Evolutionary conservation across 2,329 filamentous ascomycete genomes (phyloP).

Genomic region (Cucurbitaria berberidis): DNA sequence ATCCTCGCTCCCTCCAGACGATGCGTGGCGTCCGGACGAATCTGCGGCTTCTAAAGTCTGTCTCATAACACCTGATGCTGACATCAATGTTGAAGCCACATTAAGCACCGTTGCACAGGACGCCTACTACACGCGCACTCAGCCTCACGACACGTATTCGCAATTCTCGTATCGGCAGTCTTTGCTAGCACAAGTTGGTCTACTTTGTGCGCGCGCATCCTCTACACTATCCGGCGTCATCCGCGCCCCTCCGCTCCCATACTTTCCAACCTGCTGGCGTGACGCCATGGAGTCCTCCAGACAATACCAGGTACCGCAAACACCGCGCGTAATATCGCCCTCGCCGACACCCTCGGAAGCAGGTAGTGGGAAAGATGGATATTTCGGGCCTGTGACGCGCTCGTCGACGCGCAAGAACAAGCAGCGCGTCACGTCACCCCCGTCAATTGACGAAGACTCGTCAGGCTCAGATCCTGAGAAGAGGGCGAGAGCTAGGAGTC

Average conservation of each 20-base stretch:
- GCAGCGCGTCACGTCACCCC: constrained; percentile 59
- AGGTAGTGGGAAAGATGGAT: constrained; percentile 60
- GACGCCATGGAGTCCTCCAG: constrained; percentile 55
- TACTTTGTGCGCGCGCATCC: constrained; percentile 33
- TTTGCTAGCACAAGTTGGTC: constrained; percentile 33
- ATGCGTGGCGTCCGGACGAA: constrained; percentile 46
- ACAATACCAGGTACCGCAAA: constrained; percentile 70
- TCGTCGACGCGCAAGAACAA: constrained; percentile 71
- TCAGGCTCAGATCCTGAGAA: constrained; percentile 61
- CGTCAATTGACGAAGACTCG: constrained; percentile 67
- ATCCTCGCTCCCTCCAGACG: constrained; percentile 36
- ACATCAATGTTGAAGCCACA: constrained; percentile 35
- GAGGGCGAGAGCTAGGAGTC: constrained; percentile 72
- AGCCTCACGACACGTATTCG: constrained; percentile 20
- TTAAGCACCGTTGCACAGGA: constrained; percentile 20
- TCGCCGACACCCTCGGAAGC: constrained; percentile 66
- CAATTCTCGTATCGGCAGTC: constrained; percentile 16
- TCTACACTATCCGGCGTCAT: constrained; percentile 63
- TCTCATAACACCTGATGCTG: constrained; percentile 24
- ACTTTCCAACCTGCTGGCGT: constrained; percentile 56
- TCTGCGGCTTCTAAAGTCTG: constrained; percentile 28
- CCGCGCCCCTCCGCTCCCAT: constrained; percentile 63
- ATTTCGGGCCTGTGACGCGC: constrained; percentile 78
- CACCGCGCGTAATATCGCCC: constrained; percentile 87
- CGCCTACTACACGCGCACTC: constrained; percentile 22